Evolutionary conservation across 345 rosid species (phyloP).

Genomic region (Leavenworthia alabamica): DNA sequence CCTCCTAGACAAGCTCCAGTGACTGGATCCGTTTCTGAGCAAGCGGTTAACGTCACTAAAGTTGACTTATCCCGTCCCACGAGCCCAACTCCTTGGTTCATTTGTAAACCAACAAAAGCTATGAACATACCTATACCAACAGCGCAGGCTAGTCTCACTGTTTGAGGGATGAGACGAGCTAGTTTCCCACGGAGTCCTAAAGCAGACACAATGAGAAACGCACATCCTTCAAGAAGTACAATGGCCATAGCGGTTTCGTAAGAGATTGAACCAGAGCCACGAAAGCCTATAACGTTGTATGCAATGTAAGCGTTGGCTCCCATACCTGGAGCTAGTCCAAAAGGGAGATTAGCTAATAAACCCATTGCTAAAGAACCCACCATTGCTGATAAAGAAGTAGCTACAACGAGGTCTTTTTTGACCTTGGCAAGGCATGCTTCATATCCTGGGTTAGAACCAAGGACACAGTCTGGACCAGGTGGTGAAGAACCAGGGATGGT

Average conservation of each 20-base stretch:
- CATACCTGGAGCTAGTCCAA: constrained; percentile 88
- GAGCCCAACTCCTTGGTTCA: constrained; percentile 75
- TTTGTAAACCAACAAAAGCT: constrained; percentile 74
- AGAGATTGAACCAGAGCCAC: constrained; percentile 66
- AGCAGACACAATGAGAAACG: constrained; percentile 47
- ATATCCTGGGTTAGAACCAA: constrained; percentile 47
- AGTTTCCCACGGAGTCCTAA: constrained; percentile 58
- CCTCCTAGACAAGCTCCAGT: constrained; percentile 64
- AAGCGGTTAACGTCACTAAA: constrained; percentile 57
- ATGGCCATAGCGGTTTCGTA: constrained; percentile 68
- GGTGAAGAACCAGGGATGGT: constrained; percentile 36
- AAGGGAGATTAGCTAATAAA: constrained; percentile 64
- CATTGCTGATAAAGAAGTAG: constrained; percentile 70
- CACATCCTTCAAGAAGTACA: constrained; percentile 58
- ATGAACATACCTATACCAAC: constrained; percentile 82
- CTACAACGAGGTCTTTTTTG: constrained; percentile 69
- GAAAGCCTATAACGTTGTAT: constrained; percentile 75
- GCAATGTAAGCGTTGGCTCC: constrained; percentile 79
- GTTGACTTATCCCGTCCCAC: constrained; percentile 74
- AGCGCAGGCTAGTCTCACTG: constrained; percentile 59
- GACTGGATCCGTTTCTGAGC: constrained; percentile 37
- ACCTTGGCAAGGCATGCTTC: constrained; percentile 52
- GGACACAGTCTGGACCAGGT: constrained; percentile 41
- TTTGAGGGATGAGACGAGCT: constrained; percentile 57
- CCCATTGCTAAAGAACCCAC: constrained; percentile 80